phyloP scores from a whole-genome alignment of 2,329 filamentous ascomycete species.

The Verticillium tricorpus region DNA sequence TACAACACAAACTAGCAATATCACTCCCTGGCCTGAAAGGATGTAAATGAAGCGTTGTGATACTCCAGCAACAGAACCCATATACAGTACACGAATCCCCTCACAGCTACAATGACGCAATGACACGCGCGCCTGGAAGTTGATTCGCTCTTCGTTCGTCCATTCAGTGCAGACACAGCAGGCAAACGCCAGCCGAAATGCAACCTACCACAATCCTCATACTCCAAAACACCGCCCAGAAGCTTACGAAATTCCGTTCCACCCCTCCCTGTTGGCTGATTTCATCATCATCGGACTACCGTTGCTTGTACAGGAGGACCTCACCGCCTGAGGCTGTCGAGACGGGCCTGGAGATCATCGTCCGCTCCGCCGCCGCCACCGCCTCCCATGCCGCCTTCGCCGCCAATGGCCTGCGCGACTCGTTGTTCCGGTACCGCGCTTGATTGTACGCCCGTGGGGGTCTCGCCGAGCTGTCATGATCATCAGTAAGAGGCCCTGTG shows the following conservation, averaged over 20 bases:
- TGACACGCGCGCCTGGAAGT: neutral
- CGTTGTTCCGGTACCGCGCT: slow-evolving; percentile 67
- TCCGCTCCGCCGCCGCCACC: slow-evolving; percentile 63
- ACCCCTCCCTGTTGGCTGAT: neutral
- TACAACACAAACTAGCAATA: no score
- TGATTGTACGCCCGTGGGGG: slow-evolving; percentile 77
- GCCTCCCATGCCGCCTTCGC: slow-evolving; percentile 45
- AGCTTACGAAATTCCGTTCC: neutral
- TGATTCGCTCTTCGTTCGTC: neutral
- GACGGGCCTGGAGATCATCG: slow-evolving; percentile 87
- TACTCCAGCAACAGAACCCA: no score
- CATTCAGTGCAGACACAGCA: neutral
- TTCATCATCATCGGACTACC: no score
- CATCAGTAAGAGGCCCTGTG: slow-evolving; percentile 16
- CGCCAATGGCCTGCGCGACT: slow-evolving; percentile 83
- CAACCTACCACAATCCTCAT: neutral
- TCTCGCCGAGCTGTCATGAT: slow-evolving; percentile 73
- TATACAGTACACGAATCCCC: neutral
- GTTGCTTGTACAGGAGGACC: neutral
- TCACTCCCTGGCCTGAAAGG: no score
- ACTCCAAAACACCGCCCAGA: neutral
- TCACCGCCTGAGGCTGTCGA: slow-evolving; percentile 75
- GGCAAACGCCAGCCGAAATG: slow-evolving; percentile 1
- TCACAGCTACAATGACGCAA: neutral
- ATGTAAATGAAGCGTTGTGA: no score